Evolutionary conservation across 2,329 filamentous ascomycete genomes (phyloP).

Genomic region (Ilyonectria robusta): DNA sequence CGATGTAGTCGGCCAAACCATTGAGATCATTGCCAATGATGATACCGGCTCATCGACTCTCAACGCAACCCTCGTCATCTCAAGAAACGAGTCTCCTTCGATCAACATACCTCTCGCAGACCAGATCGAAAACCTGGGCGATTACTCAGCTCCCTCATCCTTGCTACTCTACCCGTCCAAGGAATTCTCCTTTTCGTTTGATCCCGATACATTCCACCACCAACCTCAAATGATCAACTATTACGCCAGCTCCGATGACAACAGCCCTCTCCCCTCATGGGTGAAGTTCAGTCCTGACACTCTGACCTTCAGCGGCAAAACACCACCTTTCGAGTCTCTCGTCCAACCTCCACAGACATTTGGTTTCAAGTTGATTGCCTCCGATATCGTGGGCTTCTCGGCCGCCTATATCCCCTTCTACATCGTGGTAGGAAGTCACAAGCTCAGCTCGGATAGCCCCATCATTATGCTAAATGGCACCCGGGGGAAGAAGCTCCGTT

Average conservation of each 20-base stretch:
- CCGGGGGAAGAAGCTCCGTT: conserved; percentile 65
- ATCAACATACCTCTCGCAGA: conserved; percentile 70
- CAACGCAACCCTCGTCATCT: conserved; percentile 80
- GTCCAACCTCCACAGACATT: conserved; percentile 80
- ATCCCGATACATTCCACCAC: conserved; percentile 74
- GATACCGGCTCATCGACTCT: conserved; percentile 73
- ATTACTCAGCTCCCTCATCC: conserved; percentile 72
- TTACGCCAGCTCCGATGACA: conserved; percentile 82
- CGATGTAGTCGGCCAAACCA: conserved; percentile 70
- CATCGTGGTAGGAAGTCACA: conserved; percentile 79
- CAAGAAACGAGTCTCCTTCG: conserved; percentile 67
- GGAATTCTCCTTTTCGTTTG: conserved; percentile 68
- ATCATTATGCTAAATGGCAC: conserved; percentile 71
- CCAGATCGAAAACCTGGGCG: conserved; percentile 71
- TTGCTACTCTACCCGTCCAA: conserved; percentile 69
- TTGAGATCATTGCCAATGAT: conserved; percentile 81
- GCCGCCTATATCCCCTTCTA: conserved; percentile 76
- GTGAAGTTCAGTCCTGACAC: conserved; percentile 77
- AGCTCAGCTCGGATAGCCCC: conserved; percentile 74
- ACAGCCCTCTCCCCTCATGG: conserved; percentile 90
- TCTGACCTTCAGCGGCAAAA: conserved; percentile 79
- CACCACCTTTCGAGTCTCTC: conserved; percentile 75
- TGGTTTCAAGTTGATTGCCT: conserved; percentile 80
- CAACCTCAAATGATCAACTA: conserved; percentile 72
- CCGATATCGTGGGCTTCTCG: conserved; percentile 84